These are phyloP conservation scores for Eucalyptus caleyi DNA, from an alignment of 345 rosid species.

Conservation along the genomic window DNA sequence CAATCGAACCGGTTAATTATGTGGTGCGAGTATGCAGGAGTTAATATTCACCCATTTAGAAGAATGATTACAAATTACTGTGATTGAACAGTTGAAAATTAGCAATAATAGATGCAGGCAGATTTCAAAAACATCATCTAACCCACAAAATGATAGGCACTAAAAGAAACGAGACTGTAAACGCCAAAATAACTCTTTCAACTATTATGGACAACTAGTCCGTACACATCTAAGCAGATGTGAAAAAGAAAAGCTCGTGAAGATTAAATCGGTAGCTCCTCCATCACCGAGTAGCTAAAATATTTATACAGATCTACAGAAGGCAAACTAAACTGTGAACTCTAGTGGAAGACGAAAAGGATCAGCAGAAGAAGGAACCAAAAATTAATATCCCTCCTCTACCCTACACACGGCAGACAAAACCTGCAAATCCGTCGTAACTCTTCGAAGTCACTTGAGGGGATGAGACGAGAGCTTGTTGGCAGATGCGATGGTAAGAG, in stretches of 20 bases:
- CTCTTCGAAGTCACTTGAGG: background rate
- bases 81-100: background rate
- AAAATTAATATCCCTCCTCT: background rate
- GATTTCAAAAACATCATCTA: background rate
- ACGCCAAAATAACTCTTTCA: background rate
- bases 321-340: background rate
- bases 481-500: constrained; percentile 22
- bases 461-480: constrained; percentile 8
- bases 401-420: background rate
- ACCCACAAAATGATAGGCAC: background rate
- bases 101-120: background rate
- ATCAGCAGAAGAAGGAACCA: background rate
- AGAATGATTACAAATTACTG: background rate
- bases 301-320: background rate
- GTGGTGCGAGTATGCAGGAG: background rate
- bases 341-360: background rate
- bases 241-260: background rate
- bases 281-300: background rate
- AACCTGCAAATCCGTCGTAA: background rate
- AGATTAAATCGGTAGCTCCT: background rate
- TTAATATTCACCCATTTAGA: background rate
- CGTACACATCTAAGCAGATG: background rate
- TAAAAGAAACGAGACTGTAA: background rate
- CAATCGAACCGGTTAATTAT: background rate
- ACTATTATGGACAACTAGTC: background rate